phyloP scores from a whole-genome alignment of 805 yeast genomes.

The Cyberlindnera veronae region DNA sequence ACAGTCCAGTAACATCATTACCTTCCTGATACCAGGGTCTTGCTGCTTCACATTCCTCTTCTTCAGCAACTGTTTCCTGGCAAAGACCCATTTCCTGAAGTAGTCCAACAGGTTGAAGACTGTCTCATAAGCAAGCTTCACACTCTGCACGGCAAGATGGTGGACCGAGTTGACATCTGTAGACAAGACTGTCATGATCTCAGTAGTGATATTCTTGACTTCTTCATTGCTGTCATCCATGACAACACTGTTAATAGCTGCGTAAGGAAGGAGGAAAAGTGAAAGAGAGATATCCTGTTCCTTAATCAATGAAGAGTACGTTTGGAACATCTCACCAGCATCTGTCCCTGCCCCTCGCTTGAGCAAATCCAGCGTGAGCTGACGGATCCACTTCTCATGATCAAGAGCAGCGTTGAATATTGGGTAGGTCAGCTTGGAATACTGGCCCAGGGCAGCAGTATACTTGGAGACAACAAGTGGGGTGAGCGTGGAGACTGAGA shows the following conservation, averaged over 20 bases:
- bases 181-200: constrained; percentile 57
- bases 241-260: constrained; percentile 60
- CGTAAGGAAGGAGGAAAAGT: constrained; percentile 73
- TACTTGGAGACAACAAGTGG: constrained; percentile 77
- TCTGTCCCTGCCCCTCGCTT: constrained; percentile 30
- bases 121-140: constrained; percentile 65
- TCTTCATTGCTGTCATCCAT: constrained; percentile 38
- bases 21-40: constrained; percentile 34
- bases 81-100: constrained; percentile 65
- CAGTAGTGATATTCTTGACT: constrained; percentile 46
- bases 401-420: constrained; percentile 52
- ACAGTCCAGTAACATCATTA: constrained; percentile 44
- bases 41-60: constrained; percentile 18
- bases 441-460: constrained; percentile 43
- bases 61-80: constrained; percentile 23
- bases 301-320: constrained; percentile 61
- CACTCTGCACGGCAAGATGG: constrained; percentile 54
- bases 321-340: constrained; percentile 48
- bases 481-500: constrained; percentile 66
- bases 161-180: constrained; percentile 41
- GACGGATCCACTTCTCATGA: constrained; percentile 69
- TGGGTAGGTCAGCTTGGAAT: constrained; percentile 55
- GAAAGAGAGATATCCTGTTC: constrained; percentile 70
- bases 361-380: constrained; percentile 64
- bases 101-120: constrained; percentile 81